Evolutionary conservation across 1,139 yeast genomes (phyloP), one percentile per base, ranked within the genome.

Genomic region (Yamadazyma epiphylla): DNA sequence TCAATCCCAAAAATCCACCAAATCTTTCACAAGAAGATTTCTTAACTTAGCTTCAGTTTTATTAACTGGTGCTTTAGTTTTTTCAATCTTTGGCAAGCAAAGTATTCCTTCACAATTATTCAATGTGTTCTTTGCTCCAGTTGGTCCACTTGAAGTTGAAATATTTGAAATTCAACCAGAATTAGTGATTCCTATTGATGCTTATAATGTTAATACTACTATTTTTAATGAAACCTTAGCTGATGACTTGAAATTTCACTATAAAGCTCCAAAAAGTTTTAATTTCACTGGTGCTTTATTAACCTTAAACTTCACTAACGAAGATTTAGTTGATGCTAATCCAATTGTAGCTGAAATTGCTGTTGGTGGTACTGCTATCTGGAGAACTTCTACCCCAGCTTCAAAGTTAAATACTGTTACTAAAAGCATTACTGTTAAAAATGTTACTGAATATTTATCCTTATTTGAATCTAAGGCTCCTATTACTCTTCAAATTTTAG

Each of bases 301-400:
- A 24, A 43, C 51, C 15, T 46, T 53, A 32, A 53, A 52, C 28
- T 38, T 51, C 35, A 41, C 56, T 21, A 41, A 45, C 25, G 28
- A 26, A 5, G 47, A 46, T 24, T 29, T 33, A 15, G 37, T 29
- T 15, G 38, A 42, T 32, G 29, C 33, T n/a, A 41, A 44, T 15
- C 35, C 39, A 4, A 22, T 32, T 11, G 45, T 51, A n/a, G 44
- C 44, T 19, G 57, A 52, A 33, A 35, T 52, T 13, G 35, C 39
- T 14, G 36, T 51, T 22, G 55, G 38, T 24, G 46, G 37, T 8
- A 33, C 27, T 23, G 52, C 58, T 15, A 35, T 52, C 12, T 52
- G 58, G 57, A 47, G 58, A 42, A 43, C 53, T 16, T 44, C 55
- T 6, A 41, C 53, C 23, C 58, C 58, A n/a, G 28, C 26, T 24